These are phyloP conservation scores for Eimeria maxima DNA, from an alignment of 169 alveolate species.

Conservation along the genomic window DNA sequence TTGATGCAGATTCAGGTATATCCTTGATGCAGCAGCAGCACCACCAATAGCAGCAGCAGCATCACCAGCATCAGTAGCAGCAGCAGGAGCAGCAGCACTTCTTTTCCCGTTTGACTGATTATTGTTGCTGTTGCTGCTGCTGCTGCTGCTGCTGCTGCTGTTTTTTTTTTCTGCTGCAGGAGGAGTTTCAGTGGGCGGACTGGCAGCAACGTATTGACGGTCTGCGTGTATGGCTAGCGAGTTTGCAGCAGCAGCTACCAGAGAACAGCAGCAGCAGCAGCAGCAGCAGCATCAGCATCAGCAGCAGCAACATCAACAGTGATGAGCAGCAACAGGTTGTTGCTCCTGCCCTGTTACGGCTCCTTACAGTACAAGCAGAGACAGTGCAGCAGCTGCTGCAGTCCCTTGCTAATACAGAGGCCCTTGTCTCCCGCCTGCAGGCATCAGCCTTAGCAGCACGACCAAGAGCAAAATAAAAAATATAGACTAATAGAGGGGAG, in stretches of 20 bases:
- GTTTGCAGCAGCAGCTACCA: slow-evolving; percentile 29
- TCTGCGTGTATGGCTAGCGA: slow-evolving; percentile 75
- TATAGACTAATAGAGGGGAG: background rate
- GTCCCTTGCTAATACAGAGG: slow-evolving; percentile 73
- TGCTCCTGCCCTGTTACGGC: slow-evolving; percentile 34
- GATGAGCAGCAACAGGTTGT: slow-evolving; percentile 20
- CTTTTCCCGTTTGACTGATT: too few relatives aligned
- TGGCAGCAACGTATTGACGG: slow-evolving; percentile 79
- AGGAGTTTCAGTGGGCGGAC: slow-evolving; percentile 75
- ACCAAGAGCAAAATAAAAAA: too few relatives aligned
- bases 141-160: slow-evolving; percentile 42
- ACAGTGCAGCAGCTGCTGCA: slow-evolving; percentile 54
- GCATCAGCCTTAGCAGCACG: too few relatives aligned
- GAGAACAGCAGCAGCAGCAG: background rate
- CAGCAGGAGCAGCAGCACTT: too few relatives aligned
- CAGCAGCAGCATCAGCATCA: slow-evolving; percentile 56
- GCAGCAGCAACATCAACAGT: too few relatives aligned
- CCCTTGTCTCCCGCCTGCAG: too few relatives aligned
- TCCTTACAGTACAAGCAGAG: slow-evolving; percentile 66
- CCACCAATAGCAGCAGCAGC: slow-evolving; percentile 29
- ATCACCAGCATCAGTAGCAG: slow-evolving; percentile 23
- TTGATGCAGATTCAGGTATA: slow-evolving; percentile 42
- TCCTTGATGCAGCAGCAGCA: slow-evolving; percentile 25
- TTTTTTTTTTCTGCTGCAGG: slow-evolving; percentile 59
- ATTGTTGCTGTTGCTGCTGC: too few relatives aligned